Evolutionary conservation across 2,329 filamentous ascomycete species (phyloP), one percentile per base, ranked within the genome.

Genomic region (Colletotrichum tamarilloi): DNA sequence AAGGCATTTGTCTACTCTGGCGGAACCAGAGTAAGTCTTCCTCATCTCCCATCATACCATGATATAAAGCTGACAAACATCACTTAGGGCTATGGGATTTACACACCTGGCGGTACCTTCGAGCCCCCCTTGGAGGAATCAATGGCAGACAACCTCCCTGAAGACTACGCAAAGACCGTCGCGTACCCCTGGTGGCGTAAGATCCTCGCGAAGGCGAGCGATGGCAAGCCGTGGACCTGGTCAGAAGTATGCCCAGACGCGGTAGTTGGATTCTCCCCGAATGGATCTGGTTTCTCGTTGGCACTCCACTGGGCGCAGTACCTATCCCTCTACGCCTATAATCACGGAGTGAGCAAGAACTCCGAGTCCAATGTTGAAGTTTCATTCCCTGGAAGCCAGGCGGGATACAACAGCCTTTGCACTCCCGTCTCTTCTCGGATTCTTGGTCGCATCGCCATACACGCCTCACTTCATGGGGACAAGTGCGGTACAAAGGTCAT

Each of bases 291-390:
- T 8, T 84, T 78, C 62, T 80, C 78, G 0, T 76, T 85, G 3
- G 81, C 82, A 0, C 76, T 84, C 1, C 82, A 84, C 75, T 85
- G 82, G 83, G 81, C 79, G 1, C 82, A 83, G 70, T 84, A 83
- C 42, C 78, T 84, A 1, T 82, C 81, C 5, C 75, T 84, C 1
- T 84, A 81, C 55, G 79, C 79, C 1, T 65, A 77, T 49, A 81
- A 79, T 5, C 77, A 82, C 52, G 75, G 76, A 0, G 64, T 75
- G 38, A 12, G 52, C 53, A 12, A 0, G 1, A 12, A 7, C 0
- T 8, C 2, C 14, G 38, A 9, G 11, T 14, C 9, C 2, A 9
- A 8, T 2, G 8, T 74, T 0, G 22, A 49, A 28, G 73, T 81
- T 1, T 67, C 78, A 0, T 82, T 84, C 53, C 79, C 81, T 0